Conservation (phyloP, 2,329 filamentous ascomycete species). For the Zarea fungicola region DNA sequence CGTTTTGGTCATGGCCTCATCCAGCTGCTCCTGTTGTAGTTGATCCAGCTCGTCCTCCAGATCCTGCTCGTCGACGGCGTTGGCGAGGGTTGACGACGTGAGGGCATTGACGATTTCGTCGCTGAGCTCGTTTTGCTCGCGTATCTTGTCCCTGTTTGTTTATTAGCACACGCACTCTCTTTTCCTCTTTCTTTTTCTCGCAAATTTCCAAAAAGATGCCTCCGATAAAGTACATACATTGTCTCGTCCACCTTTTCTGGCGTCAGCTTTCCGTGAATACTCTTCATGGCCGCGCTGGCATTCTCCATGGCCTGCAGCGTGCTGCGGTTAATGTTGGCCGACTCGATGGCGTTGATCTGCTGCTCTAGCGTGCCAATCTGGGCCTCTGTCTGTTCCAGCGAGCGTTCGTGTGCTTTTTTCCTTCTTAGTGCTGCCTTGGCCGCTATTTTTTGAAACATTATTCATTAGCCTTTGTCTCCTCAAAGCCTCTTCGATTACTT, state of each 20-base stretch:
- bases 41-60: conserved; percentile 79
- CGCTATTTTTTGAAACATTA: conserved; percentile 47
- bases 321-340: conserved; percentile 97
- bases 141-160: conserved; percentile 69
- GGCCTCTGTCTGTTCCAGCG: conserved; percentile 80
- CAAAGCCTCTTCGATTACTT: neutral
- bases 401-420: conserved; percentile 92
- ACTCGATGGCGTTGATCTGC: conserved; percentile 95
- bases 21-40: conserved; percentile 86
- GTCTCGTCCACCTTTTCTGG: conserved; percentile 92
- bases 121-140: conserved; percentile 88
- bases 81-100: conserved; percentile 61
- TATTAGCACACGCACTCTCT: conserved; percentile 26
- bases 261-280: conserved; percentile 84
- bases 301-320: conserved; percentile 92
- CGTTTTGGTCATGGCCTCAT: conserved; percentile 89
- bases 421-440: conserved; percentile 85
- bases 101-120: conserved; percentile 89
- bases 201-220: too few relatives aligned
- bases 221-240: conserved; percentile 60
- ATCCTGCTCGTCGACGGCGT: conserved; percentile 76
- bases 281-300: conserved; percentile 84
- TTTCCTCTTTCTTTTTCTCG: neutral
- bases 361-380: conserved; percentile 92
- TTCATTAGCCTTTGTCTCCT: neutral